Evolutionary conservation across 768 basidiomycete genomes (phyloP).

Genomic region (Lactarius quietus): DNA sequence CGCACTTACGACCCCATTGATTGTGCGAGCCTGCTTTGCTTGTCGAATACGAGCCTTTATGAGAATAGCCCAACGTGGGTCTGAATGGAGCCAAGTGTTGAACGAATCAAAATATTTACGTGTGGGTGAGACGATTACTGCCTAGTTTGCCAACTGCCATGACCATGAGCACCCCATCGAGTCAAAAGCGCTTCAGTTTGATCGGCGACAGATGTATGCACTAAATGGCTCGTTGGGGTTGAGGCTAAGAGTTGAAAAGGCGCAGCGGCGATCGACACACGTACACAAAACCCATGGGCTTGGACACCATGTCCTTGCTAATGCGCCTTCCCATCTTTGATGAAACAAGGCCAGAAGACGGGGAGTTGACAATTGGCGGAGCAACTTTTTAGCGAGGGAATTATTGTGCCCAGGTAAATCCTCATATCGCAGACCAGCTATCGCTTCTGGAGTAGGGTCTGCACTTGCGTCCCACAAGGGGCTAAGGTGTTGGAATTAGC

Average conservation of each 20-base stretch:
- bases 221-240: conserved; percentile 62
- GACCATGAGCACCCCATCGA: conserved; percentile 84
- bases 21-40: conserved; percentile 61
- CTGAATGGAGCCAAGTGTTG: conserved; percentile 40
- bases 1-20: conserved; percentile 75
- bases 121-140: conserved; percentile 47
- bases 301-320: conserved; percentile 87
- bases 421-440: conserved; percentile 70
- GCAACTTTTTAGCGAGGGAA: conserved; percentile 24
- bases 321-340: conserved; percentile 59
- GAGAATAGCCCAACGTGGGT: conserved; percentile 84
- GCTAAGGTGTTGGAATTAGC: conserved; percentile 62
- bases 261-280: conserved; percentile 35
- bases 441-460: conserved; percentile 37
- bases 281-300: conserved; percentile 80
- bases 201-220: conserved; percentile 88
- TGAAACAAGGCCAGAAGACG: conserved; percentile 30
- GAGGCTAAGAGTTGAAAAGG: conserved; percentile 22
- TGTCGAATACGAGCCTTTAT: conserved; percentile 77
- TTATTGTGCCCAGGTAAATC: conserved; percentile 40
- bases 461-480: conserved; percentile 54
- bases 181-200: conserved; percentile 83
- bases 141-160: conserved; percentile 88
- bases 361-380: conserved; percentile 32
- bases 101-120: conserved; percentile 6